Conservation (phyloP, 768 basidiomycete genomes). For the Xerocomellus chrysenteron region DNA sequence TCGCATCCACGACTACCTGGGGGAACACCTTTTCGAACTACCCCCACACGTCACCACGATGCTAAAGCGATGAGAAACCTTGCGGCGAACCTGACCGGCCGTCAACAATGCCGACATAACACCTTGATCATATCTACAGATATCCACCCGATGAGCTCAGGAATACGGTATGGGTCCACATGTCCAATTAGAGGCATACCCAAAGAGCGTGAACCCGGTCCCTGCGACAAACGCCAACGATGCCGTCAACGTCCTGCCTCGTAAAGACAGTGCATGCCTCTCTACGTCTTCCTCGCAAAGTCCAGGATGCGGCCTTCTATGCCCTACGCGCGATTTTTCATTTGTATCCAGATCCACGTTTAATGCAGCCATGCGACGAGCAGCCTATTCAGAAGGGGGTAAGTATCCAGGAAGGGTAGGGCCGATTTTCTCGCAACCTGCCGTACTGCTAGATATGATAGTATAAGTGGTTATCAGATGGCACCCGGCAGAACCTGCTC, state of each 20-base stretch:
- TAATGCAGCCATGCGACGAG: constrained; percentile 6
- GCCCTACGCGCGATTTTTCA: constrained; percentile 5
- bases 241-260: constrained; percentile 43
- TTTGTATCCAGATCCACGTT: constrained; percentile 1
- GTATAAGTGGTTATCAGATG: constrained; percentile 10
- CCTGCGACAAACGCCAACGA: constrained; percentile 58
- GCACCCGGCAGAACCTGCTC: constrained; percentile 1
- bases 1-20: constrained; percentile 44
- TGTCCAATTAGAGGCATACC: constrained; percentile 34
- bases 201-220: constrained; percentile 62
- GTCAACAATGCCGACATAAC: constrained; percentile 69
- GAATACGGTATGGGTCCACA: background rate
- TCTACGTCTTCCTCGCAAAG: constrained; percentile 13
- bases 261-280: constrained; percentile 14
- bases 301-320: background rate
- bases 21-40: constrained; percentile 62
- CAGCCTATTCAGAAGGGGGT: background rate
- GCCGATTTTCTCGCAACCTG: background rate
- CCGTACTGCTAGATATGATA: constrained; percentile 3
- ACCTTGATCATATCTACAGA: constrained; percentile 60
- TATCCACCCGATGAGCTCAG: background rate
- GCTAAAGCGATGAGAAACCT: background rate
- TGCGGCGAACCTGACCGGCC: constrained; percentile 43
- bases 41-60: constrained; percentile 1
- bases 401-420: background rate